Evolutionary conservation across 331 rosid species (phyloP).

Genomic region (Pyrus hybrid): DNA sequence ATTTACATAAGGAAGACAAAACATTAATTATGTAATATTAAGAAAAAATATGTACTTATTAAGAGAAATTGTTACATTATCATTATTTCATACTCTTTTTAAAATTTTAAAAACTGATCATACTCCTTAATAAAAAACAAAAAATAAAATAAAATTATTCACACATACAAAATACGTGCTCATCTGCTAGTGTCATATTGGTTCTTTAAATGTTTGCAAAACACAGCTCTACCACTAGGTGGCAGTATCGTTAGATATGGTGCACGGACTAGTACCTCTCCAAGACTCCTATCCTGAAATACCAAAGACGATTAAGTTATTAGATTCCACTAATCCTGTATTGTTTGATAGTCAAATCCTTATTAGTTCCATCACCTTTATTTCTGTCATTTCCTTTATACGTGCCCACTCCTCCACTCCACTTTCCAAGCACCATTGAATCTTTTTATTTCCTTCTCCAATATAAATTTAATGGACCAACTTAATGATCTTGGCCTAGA

Average conservation of each 20-base stretch:
- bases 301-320: not conserved
- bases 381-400: not conserved
- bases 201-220: not conserved
- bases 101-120: too few species aligned
- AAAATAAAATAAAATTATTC: too few species aligned
- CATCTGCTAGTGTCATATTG: not conserved
- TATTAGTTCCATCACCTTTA: not conserved
- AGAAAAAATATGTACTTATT: too few species aligned
- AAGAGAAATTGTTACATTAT: too few species aligned
- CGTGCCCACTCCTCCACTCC: not conserved
- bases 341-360: not conserved
- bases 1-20: too few species aligned
- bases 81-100: too few species aligned
- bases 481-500: too few species aligned
- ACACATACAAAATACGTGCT: too few species aligned
- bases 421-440: not conserved
- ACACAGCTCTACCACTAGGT: too few species aligned
- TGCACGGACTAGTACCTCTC: not conserved
- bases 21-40: too few species aligned
- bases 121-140: too few species aligned
- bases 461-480: not conserved
- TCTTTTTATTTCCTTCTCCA: not conserved
- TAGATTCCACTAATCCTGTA: not conserved
- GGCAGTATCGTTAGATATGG: too few species aligned
- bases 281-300: not conserved